A percentile compares a stretch with the other conserved stretches of the same genome.
phyloP scores from a whole-genome alignment of 2,329 filamentous ascomycete genomes.

The Colletotrichum sp. region DNA sequence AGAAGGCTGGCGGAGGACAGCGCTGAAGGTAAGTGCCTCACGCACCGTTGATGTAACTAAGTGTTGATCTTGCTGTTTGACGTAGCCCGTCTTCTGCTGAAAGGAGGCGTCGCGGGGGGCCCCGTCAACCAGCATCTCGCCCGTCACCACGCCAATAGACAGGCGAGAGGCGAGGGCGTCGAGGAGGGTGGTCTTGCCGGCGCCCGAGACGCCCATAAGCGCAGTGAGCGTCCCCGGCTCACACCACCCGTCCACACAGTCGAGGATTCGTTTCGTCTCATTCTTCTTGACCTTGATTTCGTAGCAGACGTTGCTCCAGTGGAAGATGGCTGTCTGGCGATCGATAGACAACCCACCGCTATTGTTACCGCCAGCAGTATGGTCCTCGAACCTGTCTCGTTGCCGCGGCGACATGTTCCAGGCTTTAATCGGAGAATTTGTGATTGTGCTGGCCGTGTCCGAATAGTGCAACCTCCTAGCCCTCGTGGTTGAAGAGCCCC shows the following conservation, averaged over 20 bases:
- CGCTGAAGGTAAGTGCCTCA: slow-evolving; percentile 71
- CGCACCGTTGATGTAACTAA: slow-evolving; percentile 70
- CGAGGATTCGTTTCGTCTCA: slow-evolving; percentile 68
- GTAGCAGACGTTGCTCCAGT: slow-evolving; percentile 76
- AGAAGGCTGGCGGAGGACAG: slow-evolving; percentile 69
- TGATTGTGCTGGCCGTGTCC: neutral
- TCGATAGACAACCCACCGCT: slow-evolving; percentile 29
- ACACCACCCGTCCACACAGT: slow-evolving; percentile 77
- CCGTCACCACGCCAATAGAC: slow-evolving; percentile 75
- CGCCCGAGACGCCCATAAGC: slow-evolving; percentile 75
- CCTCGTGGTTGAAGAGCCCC: neutral
- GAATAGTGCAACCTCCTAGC: neutral
- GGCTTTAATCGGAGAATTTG: neutral
- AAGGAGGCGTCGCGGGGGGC: slow-evolving; percentile 68
- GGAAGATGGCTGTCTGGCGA: slow-evolving; percentile 68
- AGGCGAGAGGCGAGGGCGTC: slow-evolving; percentile 76
- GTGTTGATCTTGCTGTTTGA: slow-evolving; percentile 76
- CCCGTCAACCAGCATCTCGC: slow-evolving; percentile 74
- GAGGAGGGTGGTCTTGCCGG: slow-evolving; percentile 78
- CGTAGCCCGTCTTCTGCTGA: slow-evolving; percentile 75
- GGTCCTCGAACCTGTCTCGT: neutral
- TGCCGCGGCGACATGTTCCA: neutral
- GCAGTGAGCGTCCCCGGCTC: slow-evolving; percentile 77
- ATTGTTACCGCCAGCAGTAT: neutral
- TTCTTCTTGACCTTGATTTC: slow-evolving; percentile 72